These are phyloP conservation scores for Litsea cubeba DNA, from an alignment of 164 flowering plant genomes.

Conservation along the genomic window DNA sequence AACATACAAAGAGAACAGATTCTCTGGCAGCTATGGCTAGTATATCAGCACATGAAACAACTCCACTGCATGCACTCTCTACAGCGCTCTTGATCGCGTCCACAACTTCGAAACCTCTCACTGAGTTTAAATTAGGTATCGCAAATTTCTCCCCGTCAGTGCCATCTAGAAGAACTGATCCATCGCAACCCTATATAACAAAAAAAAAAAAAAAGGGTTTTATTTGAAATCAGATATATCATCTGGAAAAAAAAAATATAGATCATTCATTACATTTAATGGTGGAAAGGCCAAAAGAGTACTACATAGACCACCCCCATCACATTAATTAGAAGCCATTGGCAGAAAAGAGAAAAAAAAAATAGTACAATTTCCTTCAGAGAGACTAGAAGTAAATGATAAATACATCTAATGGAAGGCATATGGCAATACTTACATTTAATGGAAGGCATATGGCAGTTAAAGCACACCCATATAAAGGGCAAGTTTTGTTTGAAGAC, in stretches of 20 bases:
- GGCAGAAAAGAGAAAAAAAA: neutral
- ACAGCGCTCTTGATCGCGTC: constrained; percentile 65
- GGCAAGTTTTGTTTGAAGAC: too few relatives aligned
- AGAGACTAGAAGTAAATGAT: too few relatives aligned
- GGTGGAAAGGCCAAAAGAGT: too few relatives aligned
- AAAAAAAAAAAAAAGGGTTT: too few relatives aligned
- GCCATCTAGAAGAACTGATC: constrained; percentile 65
- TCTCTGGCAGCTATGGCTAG: constrained; percentile 71
- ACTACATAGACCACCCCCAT: neutral
- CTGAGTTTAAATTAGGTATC: constrained; percentile 50
- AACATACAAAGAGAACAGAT: constrained; percentile 49
- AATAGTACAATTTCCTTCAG: neutral
- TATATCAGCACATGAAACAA: constrained; percentile 88
- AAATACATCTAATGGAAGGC: neutral
- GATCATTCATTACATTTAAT: too few relatives aligned
- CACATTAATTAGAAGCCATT: neutral
- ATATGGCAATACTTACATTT: neutral
- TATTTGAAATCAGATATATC: neutral
- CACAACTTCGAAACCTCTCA: constrained; percentile 67
- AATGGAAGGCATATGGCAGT: neutral
- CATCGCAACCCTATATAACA: constrained; percentile 74
- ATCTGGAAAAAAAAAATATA: too few relatives aligned
- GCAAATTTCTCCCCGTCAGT: constrained; percentile 60
- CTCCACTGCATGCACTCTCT: constrained; percentile 58
- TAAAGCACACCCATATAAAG: neutral